These are phyloP conservation scores for Mortierella hygrophila DNA, from an alignment of 192 early-diverging fungal species.

Conservation along the genomic window DNA sequence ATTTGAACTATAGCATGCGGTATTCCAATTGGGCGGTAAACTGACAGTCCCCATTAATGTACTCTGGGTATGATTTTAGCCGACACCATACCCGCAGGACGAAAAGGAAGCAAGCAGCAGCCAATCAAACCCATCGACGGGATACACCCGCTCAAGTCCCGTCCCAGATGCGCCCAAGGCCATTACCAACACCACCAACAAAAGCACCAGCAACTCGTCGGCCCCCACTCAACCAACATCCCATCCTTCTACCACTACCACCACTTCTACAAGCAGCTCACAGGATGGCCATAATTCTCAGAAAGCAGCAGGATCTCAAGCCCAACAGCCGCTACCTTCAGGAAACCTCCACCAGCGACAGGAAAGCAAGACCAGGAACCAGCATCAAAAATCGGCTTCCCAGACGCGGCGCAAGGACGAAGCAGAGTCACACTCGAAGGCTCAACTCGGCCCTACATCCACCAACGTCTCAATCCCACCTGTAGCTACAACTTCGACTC, in stretches of 20 bases:
- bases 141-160: background rate
- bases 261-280: background rate
- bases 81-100: background rate
- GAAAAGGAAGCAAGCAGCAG: background rate
- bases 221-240: background rate
- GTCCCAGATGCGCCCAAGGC: background rate
- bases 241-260: background rate
- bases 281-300: background rate
- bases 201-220: background rate
- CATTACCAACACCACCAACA: background rate
- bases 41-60: background rate
- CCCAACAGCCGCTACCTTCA: background rate
- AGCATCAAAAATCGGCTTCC: background rate
- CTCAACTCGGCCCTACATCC: background rate
- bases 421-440: background rate
- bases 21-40: background rate
- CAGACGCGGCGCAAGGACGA: background rate
- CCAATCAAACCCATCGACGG: background rate
- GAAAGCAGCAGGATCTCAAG: background rate
- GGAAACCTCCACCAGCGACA: background rate
- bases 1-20: background rate
- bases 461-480: background rate
- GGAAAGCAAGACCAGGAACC: background rate
- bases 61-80: slow-evolving; percentile 5
- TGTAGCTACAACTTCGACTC: background rate